Base-by-base conservation (phyloP, 805 yeast genomes). In the Candida nitratophila region DNA sequence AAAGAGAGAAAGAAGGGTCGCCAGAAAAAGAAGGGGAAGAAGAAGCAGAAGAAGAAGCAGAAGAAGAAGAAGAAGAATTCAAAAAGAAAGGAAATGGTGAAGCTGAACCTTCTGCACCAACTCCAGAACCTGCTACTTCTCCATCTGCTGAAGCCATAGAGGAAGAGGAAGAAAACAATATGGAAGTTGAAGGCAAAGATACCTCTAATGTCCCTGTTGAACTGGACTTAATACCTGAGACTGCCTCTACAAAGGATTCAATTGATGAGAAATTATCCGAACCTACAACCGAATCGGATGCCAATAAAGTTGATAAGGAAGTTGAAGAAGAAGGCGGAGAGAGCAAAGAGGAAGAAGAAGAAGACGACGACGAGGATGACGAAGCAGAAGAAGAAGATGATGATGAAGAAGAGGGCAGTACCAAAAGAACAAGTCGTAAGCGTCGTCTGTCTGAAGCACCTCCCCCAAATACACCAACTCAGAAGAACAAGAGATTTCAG, bases 401-500 rank as follows among this genome's bases (percentile, higher is more conserved):
- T 35, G 48, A 43, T 35, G 50, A 50, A n/a, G 44, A 42, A 37
- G 33, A 38, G 8, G 30, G 4, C 15, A 10, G 11, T 3, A 32
- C 24, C 10, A 15, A n/a, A 24, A 9, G 6, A 19, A 22, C 34
- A 16, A 16, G 42, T 20, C 46, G 54, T 36, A 53, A 54, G 33
- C 54, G 60, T 20, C 44, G 47, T n/a, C 48, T 47, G 16, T 45
- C 55, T 1, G 59, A 50, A 14, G 41, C 49, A 10, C 43, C 53
- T 9, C 5, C 42, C 7, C 47, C 24, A 38, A 12, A 24, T 24
- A 24, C 27, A 7, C 27, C 57, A 65, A 38, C 33, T n/a, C 15
- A 31, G 7, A 34, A 34, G 24, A 70, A 69, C 44, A 79, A 81
- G 54, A 68, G 79, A 49, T 80, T 85, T 60, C 84, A 78, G 50